Conservation (phyloP, 2,329 filamentous ascomycete species). For the Aspergillus spinulosporus region DNA sequence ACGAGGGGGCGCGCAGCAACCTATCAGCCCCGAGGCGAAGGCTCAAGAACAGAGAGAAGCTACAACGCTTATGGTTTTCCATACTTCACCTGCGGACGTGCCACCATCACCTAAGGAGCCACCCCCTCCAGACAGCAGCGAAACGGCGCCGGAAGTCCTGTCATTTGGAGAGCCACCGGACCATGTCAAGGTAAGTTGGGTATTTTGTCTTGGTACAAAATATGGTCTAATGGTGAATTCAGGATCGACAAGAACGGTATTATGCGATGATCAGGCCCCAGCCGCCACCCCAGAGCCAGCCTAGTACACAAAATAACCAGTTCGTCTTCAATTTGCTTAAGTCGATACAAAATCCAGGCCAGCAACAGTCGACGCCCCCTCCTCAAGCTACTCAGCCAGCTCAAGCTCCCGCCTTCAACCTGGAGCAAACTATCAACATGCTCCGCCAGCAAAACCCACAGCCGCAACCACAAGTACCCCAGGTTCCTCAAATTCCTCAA, state of each 20-base stretch:
- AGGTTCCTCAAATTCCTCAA: slow-evolving; percentile 31
- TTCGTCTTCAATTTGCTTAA: slow-evolving; percentile 45
- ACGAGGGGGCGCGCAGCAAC: slow-evolving; percentile 42
- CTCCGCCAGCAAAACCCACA: slow-evolving; percentile 36
- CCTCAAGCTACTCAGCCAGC: slow-evolving; percentile 29
- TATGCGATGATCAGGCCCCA: slow-evolving; percentile 38
- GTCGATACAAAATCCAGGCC: slow-evolving; percentile 38
- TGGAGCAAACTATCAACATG: slow-evolving; percentile 42
- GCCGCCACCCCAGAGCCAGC: slow-evolving; percentile 23
- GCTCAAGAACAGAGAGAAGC: slow-evolving; percentile 50
- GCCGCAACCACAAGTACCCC: slow-evolving; percentile 27
- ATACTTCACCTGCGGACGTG: slow-evolving; percentile 48
- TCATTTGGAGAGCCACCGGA: slow-evolving; percentile 48
- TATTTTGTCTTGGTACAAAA: not conserved
- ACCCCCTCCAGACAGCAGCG: slow-evolving; percentile 39
- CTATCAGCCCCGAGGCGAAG: slow-evolving; percentile 43
- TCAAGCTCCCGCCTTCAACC: slow-evolving; percentile 27
- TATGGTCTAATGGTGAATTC: slow-evolving; percentile 15
- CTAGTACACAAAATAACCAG: slow-evolving; percentile 24
- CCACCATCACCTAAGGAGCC: slow-evolving; percentile 51
- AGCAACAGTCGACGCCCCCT: slow-evolving; percentile 33
- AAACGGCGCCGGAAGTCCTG: slow-evolving; percentile 36
- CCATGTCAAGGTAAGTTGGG: slow-evolving; percentile 38
- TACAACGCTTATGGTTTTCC: slow-evolving; percentile 51
- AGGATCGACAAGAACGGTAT: slow-evolving; percentile 46